Base-by-base conservation (phyloP, 805 yeast species). In the Yarrowia sp. region DNA sequence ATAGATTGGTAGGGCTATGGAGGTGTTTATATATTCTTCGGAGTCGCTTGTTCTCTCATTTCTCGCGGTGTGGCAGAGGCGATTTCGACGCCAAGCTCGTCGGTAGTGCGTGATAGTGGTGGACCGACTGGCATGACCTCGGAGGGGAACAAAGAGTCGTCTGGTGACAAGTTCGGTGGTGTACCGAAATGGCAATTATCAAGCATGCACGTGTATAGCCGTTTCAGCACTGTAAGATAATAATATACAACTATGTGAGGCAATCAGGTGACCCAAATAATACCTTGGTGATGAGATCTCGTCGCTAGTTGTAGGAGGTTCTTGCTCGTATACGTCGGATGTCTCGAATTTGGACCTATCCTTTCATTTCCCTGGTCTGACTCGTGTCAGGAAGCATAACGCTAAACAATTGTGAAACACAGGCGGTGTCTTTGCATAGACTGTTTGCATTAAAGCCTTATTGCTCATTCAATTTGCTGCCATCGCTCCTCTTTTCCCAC, bases 1-100 rank as follows among this genome's bases (percentile, higher is more conserved):
- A 36, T 52, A 36, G 30, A 36, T 52, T 52, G 19, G 43, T 38
- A 14, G 58, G 58, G 14, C 8, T 12, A 10, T 9, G 10, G 1
- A 6, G 43, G 43, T 19, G 58, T 52, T 52, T 52, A 52, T 52
- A 52, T 52, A 52, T 52, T 20, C 15, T 52, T 15, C 43, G 10
- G 9, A 2, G 4, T 36, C n/a, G 8, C 43, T 52, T 52, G 58
- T 52, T 38, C 43, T 19, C 43, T 13, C 5, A 3, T 12, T 9
- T 19, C 14, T 14, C 13, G 14, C 15, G 43, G 43, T 52, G 43
- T 38, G 58, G 58, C 43, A 52, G 58, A 17, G n/a, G 13, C 7
- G 17, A 8, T n/a, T 34, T 13, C 30, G 30, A 14, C 24, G 55
- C 55, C 55, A 49, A 19, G 42, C 3, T 17, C 14, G 19, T 14